A percentile compares a stretch with the other conserved stretches of the same genome.
These are phyloP conservation scores for Rhynchospora pubera DNA, from an alignment of 176 grass and related monocot species.

Conservation along the genomic window DNA sequence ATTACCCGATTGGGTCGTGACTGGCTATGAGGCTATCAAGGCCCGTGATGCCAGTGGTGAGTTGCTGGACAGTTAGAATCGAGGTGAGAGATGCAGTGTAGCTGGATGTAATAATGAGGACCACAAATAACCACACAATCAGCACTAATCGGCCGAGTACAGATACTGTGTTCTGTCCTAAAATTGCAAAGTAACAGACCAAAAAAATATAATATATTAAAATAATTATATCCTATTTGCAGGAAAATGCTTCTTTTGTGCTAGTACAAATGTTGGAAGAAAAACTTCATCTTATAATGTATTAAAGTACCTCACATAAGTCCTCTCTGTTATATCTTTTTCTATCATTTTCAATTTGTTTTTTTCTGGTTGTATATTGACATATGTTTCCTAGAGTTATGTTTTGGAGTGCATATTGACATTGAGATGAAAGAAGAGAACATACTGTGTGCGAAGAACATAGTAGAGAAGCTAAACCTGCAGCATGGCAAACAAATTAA, in stretches of 20 bases:
- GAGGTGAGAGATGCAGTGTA: slow-evolving; percentile 91
- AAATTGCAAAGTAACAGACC: not conserved
- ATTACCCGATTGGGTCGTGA: slow-evolving; percentile 18
- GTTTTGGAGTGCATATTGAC: not conserved
- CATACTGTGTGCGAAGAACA: slow-evolving; percentile 90
- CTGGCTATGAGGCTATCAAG: slow-evolving; percentile 65
- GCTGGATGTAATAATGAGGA: slow-evolving; percentile 86
- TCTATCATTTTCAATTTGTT: not conserved
- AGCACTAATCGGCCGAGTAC: slow-evolving; percentile 63
- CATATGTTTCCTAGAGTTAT: not conserved
- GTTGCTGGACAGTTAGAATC: slow-evolving; percentile 85
- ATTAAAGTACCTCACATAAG: not conserved
- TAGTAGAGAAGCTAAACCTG: slow-evolving; percentile 97
- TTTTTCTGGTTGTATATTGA: not conserved
- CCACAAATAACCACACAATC: slow-evolving; percentile 84
- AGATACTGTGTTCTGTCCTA: slow-evolving; percentile 63
- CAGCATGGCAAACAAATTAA: slow-evolving; percentile 24
- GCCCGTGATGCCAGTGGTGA: slow-evolving; percentile 59
- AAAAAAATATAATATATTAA: not conserved
- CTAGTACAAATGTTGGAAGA: slow-evolving; percentile 10
- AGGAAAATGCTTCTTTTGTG: slow-evolving; percentile 8
- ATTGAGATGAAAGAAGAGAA: slow-evolving; percentile 23
- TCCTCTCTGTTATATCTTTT: not conserved
- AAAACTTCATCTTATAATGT: slow-evolving; percentile 15
- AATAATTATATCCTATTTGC: not conserved